Base-by-base conservation (phyloP, 2,329 filamentous ascomycete species). In the Cladosporium cucumerinum region DNA sequence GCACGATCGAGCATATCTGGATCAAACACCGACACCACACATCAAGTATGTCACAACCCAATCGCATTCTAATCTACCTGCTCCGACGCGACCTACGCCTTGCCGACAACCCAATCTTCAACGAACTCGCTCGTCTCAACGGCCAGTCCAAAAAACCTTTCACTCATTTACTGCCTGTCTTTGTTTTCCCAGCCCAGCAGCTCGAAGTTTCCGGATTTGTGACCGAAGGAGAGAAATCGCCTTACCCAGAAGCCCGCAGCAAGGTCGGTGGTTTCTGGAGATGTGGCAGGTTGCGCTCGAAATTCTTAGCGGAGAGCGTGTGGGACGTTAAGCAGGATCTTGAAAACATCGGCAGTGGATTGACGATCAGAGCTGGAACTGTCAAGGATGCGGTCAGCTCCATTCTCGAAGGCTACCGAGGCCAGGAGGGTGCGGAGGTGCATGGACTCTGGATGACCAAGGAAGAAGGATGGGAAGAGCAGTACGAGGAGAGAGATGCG, bases 181-280 rank as follows among this genome's bases (percentile, higher is more conserved):
- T 88, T 72, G 79, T 92, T 23, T 87, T 93, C 60, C 82, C 86
- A 0, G 84, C 89, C 2, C 82, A 90, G 60, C 90, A 94, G 70
- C 79, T 93, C 25, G 90, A 94, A 73, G 81, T 91, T 0, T 90
- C 88, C 0, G 91, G 91, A 1, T 91, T 94, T 71, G 77, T 93
- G n/a, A 77, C 78, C 16, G 71, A 54, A 74, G 82, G 54, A 78
- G 81, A 12, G 70, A 77, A 80, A 57, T 89, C 84, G 7, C 91
- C 91, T 0, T 93, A 90, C 67, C 87, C 87, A 0, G 85, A 87
- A 71, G 89, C 90, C 3, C 82, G 84, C 65, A 91, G 89, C 70
- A 75, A 81, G n/a, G 78, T 89, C 3, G 89, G 84, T 14, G 80
- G 82, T 1, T 90, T 91, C 72, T 92, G 89, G 88, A 82, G 90